A percentile compares a stretch with the other conserved stretches of the same genome.
Conservation (phyloP, 2,329 filamentous ascomycete species). For the Fusarium mexicanum region DNA sequence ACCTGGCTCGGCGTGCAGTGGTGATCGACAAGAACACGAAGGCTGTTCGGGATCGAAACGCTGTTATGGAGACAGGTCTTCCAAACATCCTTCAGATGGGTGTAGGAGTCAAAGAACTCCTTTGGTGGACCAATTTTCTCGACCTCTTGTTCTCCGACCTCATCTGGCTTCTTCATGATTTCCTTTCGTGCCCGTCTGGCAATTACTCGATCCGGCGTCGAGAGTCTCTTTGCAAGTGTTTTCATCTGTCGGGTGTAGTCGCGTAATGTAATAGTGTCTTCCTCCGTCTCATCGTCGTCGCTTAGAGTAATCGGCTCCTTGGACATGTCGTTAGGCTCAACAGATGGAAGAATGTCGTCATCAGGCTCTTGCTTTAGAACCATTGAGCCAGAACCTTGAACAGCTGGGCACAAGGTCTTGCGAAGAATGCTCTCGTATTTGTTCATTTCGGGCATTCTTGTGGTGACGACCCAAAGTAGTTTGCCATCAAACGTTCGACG, state of each 20-base stretch:
- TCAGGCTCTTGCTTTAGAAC: rapidly evolving
- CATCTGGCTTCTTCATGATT: background rate
- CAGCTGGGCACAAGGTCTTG: rapidly evolving
- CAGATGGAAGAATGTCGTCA: rapidly evolving
- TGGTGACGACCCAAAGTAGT: background rate
- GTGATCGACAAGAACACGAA: background rate
- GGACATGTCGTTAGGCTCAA: rapidly evolving
- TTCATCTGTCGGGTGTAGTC: background rate
- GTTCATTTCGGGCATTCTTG: rapidly evolving
- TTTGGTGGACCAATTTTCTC: rapidly evolving
- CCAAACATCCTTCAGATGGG: background rate
- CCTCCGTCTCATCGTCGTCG: rapidly evolving
- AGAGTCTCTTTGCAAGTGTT: rapidly evolving
- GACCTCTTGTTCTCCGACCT: background rate
- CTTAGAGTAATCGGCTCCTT: rapidly evolving
- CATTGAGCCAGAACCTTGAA: rapidly evolving
- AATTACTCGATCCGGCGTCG: background rate
- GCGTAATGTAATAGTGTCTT: rapidly evolving
- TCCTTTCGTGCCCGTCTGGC: rapidly evolving
- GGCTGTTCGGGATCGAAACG: background rate
- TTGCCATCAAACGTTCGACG: too few relatives aligned
- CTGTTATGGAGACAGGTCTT: rapidly evolving
- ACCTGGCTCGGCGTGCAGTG: background rate
- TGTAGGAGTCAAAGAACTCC: background rate
- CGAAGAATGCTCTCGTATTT: rapidly evolving